Percentiles rank a stretch among this genome's conserved stretches.
Evolutionary conservation across 352 stramenopile genomes (phyloP).

Genomic region (Pythium apleroticum): DNA sequence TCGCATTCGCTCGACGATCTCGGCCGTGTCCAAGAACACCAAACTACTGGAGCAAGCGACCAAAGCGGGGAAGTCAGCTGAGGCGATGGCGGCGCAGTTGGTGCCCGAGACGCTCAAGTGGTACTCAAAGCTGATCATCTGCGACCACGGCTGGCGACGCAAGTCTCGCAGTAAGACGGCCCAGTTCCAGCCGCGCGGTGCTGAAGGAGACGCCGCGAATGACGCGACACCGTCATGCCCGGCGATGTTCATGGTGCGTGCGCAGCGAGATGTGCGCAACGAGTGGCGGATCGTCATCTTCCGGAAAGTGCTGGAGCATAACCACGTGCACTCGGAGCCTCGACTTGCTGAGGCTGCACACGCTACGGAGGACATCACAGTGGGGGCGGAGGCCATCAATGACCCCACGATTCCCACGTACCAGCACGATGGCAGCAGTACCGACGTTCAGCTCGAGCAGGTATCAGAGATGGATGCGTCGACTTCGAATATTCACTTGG

Average conservation of each 20-base stretch:
- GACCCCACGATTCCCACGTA: not conserved
- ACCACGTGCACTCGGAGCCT: constrained; percentile 34
- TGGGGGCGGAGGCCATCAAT: not conserved
- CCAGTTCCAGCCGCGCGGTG: constrained; percentile 6
- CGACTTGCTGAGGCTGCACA: not conserved
- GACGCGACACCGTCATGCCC: constrained; percentile 36
- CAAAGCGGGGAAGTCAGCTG: constrained; percentile 36
- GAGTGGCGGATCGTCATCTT: constrained; percentile 70
- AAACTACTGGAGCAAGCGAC: constrained; percentile 44
- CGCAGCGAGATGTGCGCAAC: constrained; percentile 64
- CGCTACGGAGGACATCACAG: not conserved
- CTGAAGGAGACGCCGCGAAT: not conserved
- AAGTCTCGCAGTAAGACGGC: constrained; percentile 47
- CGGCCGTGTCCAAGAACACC: constrained; percentile 52
- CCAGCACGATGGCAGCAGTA: not conserved
- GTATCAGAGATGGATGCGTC: not conserved
- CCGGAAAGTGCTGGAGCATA: constrained; percentile 64
- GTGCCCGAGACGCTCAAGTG: constrained; percentile 61
- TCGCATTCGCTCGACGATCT: constrained; percentile 73
- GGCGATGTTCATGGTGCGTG: constrained; percentile 65
- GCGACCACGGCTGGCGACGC: constrained; percentile 72
- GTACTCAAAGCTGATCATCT: constrained; percentile 81
- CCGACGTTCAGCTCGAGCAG: not conserved
- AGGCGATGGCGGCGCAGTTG: constrained; percentile 32
- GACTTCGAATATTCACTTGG: not conserved